Conservation (phyloP, 2,329 filamentous ascomycete species). For the Microsporum canis region DNA sequence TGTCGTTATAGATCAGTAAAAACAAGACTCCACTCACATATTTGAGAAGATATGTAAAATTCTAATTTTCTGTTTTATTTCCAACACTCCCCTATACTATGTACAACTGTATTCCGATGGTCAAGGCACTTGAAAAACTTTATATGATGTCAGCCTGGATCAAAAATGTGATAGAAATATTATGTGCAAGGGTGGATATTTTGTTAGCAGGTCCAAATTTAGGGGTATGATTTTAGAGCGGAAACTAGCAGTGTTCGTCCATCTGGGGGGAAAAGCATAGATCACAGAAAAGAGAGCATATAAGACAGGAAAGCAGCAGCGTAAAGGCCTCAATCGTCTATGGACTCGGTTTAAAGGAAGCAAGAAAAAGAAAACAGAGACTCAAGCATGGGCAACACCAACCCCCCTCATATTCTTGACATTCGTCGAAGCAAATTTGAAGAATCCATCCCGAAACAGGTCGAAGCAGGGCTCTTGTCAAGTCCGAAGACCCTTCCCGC, state of each 20-base stretch:
- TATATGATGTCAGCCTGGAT: neutral
- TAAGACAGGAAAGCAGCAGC: neutral
- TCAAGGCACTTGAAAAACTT: no score
- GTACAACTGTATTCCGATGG: no score
- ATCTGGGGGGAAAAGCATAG: neutral
- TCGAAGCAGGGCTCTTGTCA: neutral
- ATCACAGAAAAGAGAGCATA: neutral
- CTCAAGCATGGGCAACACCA: neutral
- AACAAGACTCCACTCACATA: no score
- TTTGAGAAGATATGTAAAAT: no score
- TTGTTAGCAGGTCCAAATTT: neutral
- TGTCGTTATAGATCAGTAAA: no score
- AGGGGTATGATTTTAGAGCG: no score
- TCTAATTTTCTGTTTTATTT: no score
- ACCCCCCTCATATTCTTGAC: neutral
- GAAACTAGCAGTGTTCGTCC: neutral
- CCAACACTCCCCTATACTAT: no score
- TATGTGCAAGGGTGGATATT: neutral
- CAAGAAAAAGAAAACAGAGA: neutral
- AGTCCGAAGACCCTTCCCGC: neutral
- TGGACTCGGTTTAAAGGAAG: neutral
- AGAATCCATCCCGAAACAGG: neutral
- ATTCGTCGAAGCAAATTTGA: constrained; percentile 1
- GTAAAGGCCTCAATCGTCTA: no score
- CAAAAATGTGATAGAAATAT: neutral